Conservation (phyloP, 1,284 basidiomycete genomes). For the Takashimella koratensis region DNA sequence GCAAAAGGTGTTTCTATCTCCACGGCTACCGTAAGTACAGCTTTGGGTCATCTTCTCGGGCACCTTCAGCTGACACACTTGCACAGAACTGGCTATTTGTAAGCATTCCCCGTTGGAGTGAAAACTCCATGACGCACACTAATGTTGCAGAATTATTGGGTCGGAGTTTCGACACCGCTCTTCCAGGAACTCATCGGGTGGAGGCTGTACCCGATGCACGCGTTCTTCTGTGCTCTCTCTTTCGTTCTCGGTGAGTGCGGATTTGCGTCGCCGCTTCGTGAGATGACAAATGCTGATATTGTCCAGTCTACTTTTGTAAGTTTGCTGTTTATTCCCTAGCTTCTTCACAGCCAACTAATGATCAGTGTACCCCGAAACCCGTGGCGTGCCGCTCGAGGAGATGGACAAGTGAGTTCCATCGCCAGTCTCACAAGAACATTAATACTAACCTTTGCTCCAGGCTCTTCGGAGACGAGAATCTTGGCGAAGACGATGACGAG, state of each 20-base stretch:
- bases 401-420: constrained; percentile 51
- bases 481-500: constrained; percentile 18
- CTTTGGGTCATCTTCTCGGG: constrained; percentile 1
- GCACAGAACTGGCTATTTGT: constrained; percentile 65
- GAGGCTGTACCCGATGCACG: constrained; percentile 94
- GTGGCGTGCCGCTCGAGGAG: constrained; percentile 55
- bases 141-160: constrained; percentile 49
- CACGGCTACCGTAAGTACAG: constrained; percentile 61
- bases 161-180: constrained; percentile 83
- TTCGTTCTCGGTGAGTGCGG: constrained; percentile 61
- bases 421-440: constrained; percentile 17
- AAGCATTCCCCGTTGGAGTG: constrained; percentile 1
- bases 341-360: not conserved
- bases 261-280: not conserved
- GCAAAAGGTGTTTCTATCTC: constrained; percentile 93
- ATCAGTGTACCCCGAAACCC: constrained; percentile 53
- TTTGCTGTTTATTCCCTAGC: not conserved
- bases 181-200: constrained; percentile 87
- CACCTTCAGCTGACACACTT: not conserved
- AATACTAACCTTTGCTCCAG: not conserved
- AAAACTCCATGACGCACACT: not conserved
- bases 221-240: constrained; percentile 84
- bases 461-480: constrained; percentile 39
- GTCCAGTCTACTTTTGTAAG: constrained; percentile 36
- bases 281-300: not conserved